Base-by-base conservation (phyloP, 495 filamentous ascomycete species). In the Polyplosphaeria fusca region DNA sequence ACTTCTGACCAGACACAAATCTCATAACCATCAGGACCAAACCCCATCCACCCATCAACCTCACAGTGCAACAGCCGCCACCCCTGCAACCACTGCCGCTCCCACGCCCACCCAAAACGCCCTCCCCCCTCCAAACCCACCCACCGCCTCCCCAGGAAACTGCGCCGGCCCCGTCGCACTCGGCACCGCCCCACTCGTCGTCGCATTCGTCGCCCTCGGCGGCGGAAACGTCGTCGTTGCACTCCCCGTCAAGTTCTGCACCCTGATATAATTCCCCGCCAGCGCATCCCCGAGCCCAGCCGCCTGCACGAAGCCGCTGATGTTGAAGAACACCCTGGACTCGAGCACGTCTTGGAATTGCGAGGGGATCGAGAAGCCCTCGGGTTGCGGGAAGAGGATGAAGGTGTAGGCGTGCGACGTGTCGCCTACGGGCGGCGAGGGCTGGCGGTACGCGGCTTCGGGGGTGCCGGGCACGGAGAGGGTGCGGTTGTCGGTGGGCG, bases 261-360 rank as follows among this genome's bases (percentile, higher is more conserved):
- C 73, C 28, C 52, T 58, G 48, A 75, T 70, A 56, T 68, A 76
- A 42, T 73, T 75, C 24, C 65, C 66, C 4, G 74, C 72, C 18
- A 73, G 14, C 0, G 47, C 42, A 13, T 43, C 48, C 4, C 16
- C 12, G 14, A 76, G 50, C 11, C 55, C 64, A 4, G 69, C 60
- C 3, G 64, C 71, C 1, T 55, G 49, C 9, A 70, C 59, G 53
- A 76, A 75, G 37, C 60, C 45, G 14, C 37, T 38, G 1, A 68
- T 44, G 50, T 76, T 67, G 40, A 74, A 76, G 18, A 69, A 69
- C 2, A 61, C 51, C 20, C 74, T 58, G 1, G 64, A 69, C 0
- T 65, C 66, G 7, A 68, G 59, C 3, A 72, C 67, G 38, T 71
- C 53, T 9, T 40, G 38, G 39, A 74, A 75, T 47, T 67, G 68